Evolutionary conservation across 2,329 filamentous ascomycete genomes (phyloP).

Genomic region (Aspergillus terreus): DNA sequence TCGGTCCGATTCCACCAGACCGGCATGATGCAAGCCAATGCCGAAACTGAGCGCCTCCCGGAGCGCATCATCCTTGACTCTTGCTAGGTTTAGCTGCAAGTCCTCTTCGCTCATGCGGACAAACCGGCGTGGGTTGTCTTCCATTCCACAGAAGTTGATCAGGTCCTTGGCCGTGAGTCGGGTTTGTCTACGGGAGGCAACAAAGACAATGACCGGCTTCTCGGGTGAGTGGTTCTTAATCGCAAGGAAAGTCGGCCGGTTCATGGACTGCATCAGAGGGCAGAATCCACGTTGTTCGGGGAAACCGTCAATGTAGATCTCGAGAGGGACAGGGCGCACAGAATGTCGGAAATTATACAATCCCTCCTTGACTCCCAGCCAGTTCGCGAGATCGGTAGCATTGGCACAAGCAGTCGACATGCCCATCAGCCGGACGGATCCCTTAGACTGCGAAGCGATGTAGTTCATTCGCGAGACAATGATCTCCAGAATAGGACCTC

Average conservation of each 20-base stretch:
- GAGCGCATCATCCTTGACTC: constrained; percentile 89
- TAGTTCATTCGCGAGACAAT: constrained; percentile 96
- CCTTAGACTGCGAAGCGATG: constrained; percentile 90
- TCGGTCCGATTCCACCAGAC: constrained; percentile 90
- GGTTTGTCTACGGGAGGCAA: constrained; percentile 91
- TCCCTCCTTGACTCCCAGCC: constrained; percentile 93
- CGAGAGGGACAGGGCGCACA: constrained; percentile 89
- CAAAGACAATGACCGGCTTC: constrained; percentile 97
- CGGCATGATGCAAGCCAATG: constrained; percentile 94
- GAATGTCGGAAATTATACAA: constrained; percentile 98
- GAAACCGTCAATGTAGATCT: constrained; percentile 97
- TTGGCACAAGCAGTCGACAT: constrained; percentile 99
- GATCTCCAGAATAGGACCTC: constrained; percentile 96
- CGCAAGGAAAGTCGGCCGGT: constrained; percentile 89
- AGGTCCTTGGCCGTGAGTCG: constrained; percentile 91
- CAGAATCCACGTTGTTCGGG: constrained; percentile 94
- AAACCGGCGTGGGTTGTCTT: constrained; percentile 93
- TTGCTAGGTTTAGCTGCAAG: constrained; percentile 76
- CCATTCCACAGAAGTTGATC: constrained; percentile 97
- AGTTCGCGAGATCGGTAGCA: constrained; percentile 87
- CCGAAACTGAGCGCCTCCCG: constrained; percentile 95
- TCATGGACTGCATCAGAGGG: constrained; percentile 98
- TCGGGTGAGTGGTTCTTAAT: constrained; percentile 95
- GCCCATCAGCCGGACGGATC: constrained; percentile 82
- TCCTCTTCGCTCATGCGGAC: constrained; percentile 94